phyloP scores from a whole-genome alignment of 2,329 filamentous ascomycete genomes.

The Phialophora tarda region DNA sequence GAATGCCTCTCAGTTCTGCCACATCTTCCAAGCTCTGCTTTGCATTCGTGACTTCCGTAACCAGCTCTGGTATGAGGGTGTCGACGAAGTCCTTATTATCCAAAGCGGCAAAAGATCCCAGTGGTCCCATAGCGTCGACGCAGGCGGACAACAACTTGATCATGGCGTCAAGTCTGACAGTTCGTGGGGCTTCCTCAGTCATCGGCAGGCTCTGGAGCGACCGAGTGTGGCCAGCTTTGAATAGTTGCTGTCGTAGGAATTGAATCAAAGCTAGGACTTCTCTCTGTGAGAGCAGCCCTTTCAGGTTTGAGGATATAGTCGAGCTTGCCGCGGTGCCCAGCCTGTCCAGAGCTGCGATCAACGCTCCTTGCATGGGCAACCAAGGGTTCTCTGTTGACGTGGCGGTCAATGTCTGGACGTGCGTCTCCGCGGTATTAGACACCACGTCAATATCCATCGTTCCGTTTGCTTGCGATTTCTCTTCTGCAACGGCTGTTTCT shows the following conservation, averaged over 20 bases:
- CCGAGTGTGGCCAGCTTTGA: constrained; percentile 38
- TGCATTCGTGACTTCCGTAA: constrained; percentile 55
- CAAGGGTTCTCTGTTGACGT: constrained; percentile 22
- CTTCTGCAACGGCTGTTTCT: constrained; percentile 20
- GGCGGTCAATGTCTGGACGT: constrained; percentile 21
- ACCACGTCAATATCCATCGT: constrained; percentile 15
- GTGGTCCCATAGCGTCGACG: constrained; percentile 55
- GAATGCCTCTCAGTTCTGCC: constrained; percentile 53
- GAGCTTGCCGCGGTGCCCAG: constrained; percentile 23
- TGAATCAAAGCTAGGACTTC: constrained; percentile 41
- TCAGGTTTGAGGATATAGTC: constrained; percentile 31
- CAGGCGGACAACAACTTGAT: constrained; percentile 51
- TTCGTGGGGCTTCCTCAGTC: constrained; percentile 5
- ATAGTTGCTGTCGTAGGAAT: constrained; percentile 40
- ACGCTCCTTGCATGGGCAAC: constrained; percentile 30
- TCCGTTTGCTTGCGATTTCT: background rate
- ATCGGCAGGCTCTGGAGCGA: constrained; percentile 24
- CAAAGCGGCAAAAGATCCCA: constrained; percentile 46
- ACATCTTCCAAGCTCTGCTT: constrained; percentile 56
- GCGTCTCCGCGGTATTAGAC: constrained; percentile 30
- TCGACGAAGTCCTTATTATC: constrained; percentile 50
- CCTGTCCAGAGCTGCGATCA: constrained; percentile 29
- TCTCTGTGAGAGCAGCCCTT: constrained; percentile 27
- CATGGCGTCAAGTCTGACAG: constrained; percentile 46
- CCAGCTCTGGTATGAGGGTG: constrained; percentile 51